Percentiles rank a stretch among this genome's conserved stretches.
Evolutionary conservation across 2,329 filamentous ascomycete genomes (phyloP).

Genomic region (Graphiopsis chlorocephala): DNA sequence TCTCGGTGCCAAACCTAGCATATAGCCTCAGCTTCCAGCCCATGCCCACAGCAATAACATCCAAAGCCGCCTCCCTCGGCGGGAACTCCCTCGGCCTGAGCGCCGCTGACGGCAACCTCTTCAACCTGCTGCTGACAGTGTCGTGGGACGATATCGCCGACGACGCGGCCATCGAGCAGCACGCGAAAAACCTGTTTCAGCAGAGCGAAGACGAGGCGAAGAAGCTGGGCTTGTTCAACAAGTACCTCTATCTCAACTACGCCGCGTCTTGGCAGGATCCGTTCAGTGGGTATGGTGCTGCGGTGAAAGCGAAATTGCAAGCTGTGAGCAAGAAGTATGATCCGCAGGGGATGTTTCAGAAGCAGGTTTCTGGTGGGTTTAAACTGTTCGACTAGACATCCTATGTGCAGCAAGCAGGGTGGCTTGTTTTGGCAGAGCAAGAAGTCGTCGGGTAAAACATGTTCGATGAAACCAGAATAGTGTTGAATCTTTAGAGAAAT

Average conservation of each 20-base stretch:
- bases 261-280: constrained; percentile 38
- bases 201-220: constrained; percentile 8
- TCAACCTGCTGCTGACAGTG: constrained; percentile 21
- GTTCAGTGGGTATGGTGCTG: constrained; percentile 32
- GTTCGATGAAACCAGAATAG: not conserved
- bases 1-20: constrained; percentile 16
- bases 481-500: not conserved
- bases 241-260: constrained; percentile 37
- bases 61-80: constrained; percentile 3
- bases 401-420: too few relatives aligned
- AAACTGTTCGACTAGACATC: constrained; percentile 26
- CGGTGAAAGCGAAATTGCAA: constrained; percentile 31
- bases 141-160: constrained; percentile 18
- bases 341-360: constrained; percentile 37
- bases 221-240: constrained; percentile 17
- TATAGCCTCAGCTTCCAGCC: constrained; percentile 24
- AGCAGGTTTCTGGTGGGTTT: constrained; percentile 36
- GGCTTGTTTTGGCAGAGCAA: too few relatives aligned
- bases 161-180: constrained; percentile 17
- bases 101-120: constrained; percentile 14
- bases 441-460: too few relatives aligned
- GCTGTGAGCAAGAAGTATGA: constrained; percentile 37
- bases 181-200: constrained; percentile 15
- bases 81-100: constrained; percentile 17
- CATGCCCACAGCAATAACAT: constrained; percentile 20